Base-by-base conservation (phyloP, 2,329 filamentous ascomycete genomes). In the Dothideomycetes sp. region DNA sequence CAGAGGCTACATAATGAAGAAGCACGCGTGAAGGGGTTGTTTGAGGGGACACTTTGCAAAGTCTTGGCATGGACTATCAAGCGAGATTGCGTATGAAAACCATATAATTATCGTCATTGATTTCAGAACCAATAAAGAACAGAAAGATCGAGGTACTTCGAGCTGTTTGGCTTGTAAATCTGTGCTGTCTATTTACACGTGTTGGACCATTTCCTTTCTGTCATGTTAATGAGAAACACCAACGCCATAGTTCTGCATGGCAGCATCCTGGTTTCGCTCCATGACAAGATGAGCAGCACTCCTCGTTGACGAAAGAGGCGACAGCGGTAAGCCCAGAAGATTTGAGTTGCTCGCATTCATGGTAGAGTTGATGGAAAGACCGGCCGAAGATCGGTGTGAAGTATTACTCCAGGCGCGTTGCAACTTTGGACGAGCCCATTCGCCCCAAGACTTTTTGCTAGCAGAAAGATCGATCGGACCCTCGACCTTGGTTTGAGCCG, bases 381-480 rank as follows among this genome's bases (percentile, higher is more conserved):
- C 42, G 4, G 37, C 27, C 5, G 43, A 34, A n/a, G 46, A 49
- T 15, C 36, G 32, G 37, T 47, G 45, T 16, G 47, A 52, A 12
- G 33, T 33, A 17, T 49, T 37, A 29, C 47, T 50, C 52, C 52
- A 57, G n/a, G 51, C 53, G 19, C 55, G 47, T 11, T 44, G 40
- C 11, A 56, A 45, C 42, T 53, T 56, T 19, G 55, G 55, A 16
- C 55, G 41, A 8, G 54, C 53, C 52, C 53, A 57, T 12, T 56
- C 53, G 16, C 48, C 46, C 51, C 53, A 54, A 8, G 44, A 45
- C 43, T 53, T 53, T 42, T 52, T 53, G 19, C 37, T 40, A 7
- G 12, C 12, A 12, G 7, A 7, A n/a, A 55, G 35, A 24, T 56
- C 54, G 22, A 56, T 19, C 1, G 46, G 45, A 8, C 52, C 53